Evolutionary conservation across 2,329 filamentous ascomycete species (phyloP), one percentile per base, ranked within the genome.

Genomic region (Apiospora koreana): DNA sequence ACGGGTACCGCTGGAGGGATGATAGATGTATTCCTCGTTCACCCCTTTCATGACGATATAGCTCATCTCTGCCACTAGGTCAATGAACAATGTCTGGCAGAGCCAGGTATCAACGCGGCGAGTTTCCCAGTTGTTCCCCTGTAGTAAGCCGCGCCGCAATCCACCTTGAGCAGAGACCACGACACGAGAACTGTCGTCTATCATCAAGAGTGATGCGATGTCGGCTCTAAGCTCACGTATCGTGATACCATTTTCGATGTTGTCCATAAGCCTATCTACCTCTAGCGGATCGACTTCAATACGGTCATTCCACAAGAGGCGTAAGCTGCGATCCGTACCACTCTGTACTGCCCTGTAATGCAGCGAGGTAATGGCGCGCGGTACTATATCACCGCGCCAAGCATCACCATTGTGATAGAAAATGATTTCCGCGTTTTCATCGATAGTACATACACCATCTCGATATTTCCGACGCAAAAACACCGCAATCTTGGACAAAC

Each of bases 11-110:
- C 23, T 64, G 66, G 45, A 65, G 3, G 35, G 14, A 58, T 81
- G 80, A 48, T 76, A 80, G 48, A 82, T 42, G 66, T 81, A 82
- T 54, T 78, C 73, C 69, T 80, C 75, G 42, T 78, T 77, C n/a
- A 77, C 72, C 1, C 78, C 79, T 12, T 69, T 73, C 18, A 81
- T 65, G 10, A 81, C 68, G 41, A 80, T 71, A 41, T 77, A 80
- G 4, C 73, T 68, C 2, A 70, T 64, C 16, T 58, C 38, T 0
- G 72, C 73, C 18, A 69, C 70, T 23, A 81, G 31, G 48, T 76
- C 72, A 38, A 81, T 72, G 10, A 71, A 65, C n/a, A 83, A 69
- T 70, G 77, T 74, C 1, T 76, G 76, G 65, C 78, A 81, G 21
- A 80, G 73, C 80, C 80, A 81, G 10, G 68, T 65, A 28, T 69